A percentile compares a stretch with the other conserved stretches of the same genome.
Conservation (phyloP, 2,329 filamentous ascomycete species). For the Fusarium multiceps region DNA sequence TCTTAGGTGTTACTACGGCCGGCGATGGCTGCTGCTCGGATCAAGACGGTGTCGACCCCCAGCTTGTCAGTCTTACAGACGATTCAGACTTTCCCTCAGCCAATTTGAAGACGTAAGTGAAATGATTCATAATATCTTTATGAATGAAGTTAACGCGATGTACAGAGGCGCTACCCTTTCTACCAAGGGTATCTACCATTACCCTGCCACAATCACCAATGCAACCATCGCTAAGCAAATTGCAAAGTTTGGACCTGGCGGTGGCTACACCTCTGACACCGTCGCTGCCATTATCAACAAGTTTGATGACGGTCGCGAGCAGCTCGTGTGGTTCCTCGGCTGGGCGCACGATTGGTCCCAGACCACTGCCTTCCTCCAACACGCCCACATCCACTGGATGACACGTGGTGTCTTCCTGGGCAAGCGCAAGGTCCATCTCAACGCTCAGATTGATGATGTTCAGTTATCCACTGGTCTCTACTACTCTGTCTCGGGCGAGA, state of each 20-base stretch:
- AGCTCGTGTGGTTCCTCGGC: constrained; percentile 36
- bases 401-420: constrained; percentile 35
- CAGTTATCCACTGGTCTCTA: constrained; percentile 30
- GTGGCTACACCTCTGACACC: constrained; percentile 16
- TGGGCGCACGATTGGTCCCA: constrained; percentile 34
- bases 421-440: constrained; percentile 33
- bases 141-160: background rate
- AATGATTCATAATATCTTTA: accelerated
- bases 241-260: constrained; percentile 29
- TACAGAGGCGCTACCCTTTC: constrained; percentile 21
- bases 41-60: background rate
- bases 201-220: constrained; percentile 26
- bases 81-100: constrained; percentile 26
- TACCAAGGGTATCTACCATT: constrained; percentile 32
- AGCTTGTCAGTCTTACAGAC: constrained; percentile 30
- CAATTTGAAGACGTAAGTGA: constrained; percentile 27
- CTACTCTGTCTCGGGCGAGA: constrained; percentile 5
- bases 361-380: constrained; percentile 30
- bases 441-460: constrained; percentile 30
- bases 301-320: constrained; percentile 28
- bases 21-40: constrained; percentile 6
- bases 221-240: constrained; percentile 17
- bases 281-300: constrained; percentile 34
- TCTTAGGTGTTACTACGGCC: background rate
- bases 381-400: constrained; percentile 36